Base-by-base conservation (phyloP, 2,329 filamentous ascomycete genomes). In the Diaporthe aspalathi region DNA sequence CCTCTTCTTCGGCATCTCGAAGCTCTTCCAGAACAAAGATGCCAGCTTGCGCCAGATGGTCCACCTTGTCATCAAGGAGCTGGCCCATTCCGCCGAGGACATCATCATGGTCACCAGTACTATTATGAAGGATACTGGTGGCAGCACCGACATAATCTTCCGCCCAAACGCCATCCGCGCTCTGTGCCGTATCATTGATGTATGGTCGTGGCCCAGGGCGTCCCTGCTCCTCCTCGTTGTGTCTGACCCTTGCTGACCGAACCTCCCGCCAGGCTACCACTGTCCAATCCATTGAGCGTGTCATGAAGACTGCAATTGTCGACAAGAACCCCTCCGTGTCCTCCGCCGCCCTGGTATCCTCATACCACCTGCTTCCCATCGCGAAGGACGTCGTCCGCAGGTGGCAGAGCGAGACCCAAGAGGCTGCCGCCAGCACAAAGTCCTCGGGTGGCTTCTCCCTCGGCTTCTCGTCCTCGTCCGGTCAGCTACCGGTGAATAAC, bases 81-180 rank as follows among this genome's bases (percentile, higher is more conserved):
- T 99, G 79, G 94, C 95, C 76, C 91, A 91, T 82, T 97, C 94
- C 29, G 96, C 96, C 72, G 94, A 98, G 85, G 96, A 99, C 87
- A 97, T 98, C 75, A 99, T 99, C 81, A 98, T 99, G 96, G 96
- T 98, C 74, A 99, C 96, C 22, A 97, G 94, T 84, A 98, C 95
- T 77, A 98, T 99, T 77, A 99, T 98, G 96, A 99, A 99, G 87
- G 96, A 99, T 82, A 98, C 95, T 14, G 94, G 95, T 67, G 94
- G 97, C 74, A 94, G 95, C 79, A 98, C 94, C 79, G 96, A 98
- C 80, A 92, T 95, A 67, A 91, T 98, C 70, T 98, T 95, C 86
- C 90, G 96, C 78, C 94, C 96, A 67, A 99, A 99, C 85, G 95
- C 96, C 74, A 98, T 98, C 80, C 90, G 96, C 77, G 95, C 95